Percentiles rank a stretch among this genome's conserved stretches.
These are phyloP conservation scores for Solanum pinnatisectum DNA, from an alignment of 257 asterid genomes.

Conservation along the genomic window DNA sequence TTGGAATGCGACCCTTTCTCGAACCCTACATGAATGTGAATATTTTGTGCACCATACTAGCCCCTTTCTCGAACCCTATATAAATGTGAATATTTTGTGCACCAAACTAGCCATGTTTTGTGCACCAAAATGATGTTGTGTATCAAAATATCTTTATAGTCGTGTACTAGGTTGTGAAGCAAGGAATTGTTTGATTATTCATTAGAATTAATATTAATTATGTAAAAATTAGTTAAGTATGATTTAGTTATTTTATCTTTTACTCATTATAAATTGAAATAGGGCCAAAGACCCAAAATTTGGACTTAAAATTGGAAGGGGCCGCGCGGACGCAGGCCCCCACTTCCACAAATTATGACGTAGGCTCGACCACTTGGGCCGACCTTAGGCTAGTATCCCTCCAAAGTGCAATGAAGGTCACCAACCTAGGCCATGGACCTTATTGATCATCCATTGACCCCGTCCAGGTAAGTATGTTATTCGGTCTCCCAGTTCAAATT, in stretches of 20 bases:
- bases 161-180: neutral
- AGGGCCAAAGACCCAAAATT: too few species aligned
- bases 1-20: too few species aligned
- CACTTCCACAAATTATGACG: conserved; percentile 10
- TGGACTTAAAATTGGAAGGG: too few species aligned
- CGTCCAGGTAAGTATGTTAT: conserved; percentile 19
- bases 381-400: neutral
- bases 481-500: neutral
- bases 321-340: neutral
- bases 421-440: neutral
- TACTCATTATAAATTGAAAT: too few species aligned
- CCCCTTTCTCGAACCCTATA: too few species aligned
- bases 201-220: too few species aligned
- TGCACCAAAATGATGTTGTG: too few species aligned
- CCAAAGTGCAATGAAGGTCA: conserved; percentile 2
- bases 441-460: conserved; percentile 7
- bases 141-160: too few species aligned
- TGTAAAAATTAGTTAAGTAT: too few species aligned
- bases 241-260: too few species aligned
- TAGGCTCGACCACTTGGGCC: conserved; percentile 6
- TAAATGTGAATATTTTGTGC: too few species aligned
- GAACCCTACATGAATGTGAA: neutral
- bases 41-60: neutral
- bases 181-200: neutral
- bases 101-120: too few species aligned